Percentiles rank a stretch among this genome's conserved stretches.
Evolutionary conservation across 192 early-diverging fungal genomes (phyloP).

Genomic region (Chytriomyces hyalinus): DNA sequence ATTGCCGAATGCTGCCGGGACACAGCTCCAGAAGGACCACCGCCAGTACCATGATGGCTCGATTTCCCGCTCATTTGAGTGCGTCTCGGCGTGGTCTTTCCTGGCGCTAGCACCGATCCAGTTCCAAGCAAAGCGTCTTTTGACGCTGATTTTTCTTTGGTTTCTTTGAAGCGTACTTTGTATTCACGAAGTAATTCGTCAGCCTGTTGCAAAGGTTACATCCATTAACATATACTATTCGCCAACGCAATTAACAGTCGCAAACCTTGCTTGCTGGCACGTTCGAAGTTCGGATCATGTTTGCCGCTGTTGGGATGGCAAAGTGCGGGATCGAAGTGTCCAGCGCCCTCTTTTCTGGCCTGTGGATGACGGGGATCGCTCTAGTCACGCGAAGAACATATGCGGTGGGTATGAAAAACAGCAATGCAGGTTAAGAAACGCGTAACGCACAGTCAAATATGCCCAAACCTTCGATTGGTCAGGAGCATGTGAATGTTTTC

Average conservation of each 20-base stretch:
- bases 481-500: constrained; percentile 51
- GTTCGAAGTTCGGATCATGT: constrained; percentile 42
- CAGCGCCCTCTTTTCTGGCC: constrained; percentile 4
- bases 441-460: neutral
- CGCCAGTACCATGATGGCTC: too few species aligned
- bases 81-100: too few species aligned
- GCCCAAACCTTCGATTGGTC: constrained; percentile 40
- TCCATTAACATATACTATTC: neutral
- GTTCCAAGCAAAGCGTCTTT: too few species aligned
- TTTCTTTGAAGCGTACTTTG: constrained; percentile 23
- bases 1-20: too few species aligned
- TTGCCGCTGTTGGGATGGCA: constrained; percentile 50
- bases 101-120: too few species aligned
- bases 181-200: constrained; percentile 24
- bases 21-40: too few species aligned
- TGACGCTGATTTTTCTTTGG: neutral
- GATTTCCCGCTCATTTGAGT: too few species aligned
- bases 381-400: neutral
- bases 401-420: too few species aligned
- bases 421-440: neutral
- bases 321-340: constrained; percentile 49
- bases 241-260: neutral
- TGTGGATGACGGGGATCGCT: neutral
- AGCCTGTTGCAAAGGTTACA: neutral
- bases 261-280: constrained; percentile 42